phyloP scores from a whole-genome alignment of 1,139 yeast genomes.

The Yamadazyma epiphylla region DNA sequence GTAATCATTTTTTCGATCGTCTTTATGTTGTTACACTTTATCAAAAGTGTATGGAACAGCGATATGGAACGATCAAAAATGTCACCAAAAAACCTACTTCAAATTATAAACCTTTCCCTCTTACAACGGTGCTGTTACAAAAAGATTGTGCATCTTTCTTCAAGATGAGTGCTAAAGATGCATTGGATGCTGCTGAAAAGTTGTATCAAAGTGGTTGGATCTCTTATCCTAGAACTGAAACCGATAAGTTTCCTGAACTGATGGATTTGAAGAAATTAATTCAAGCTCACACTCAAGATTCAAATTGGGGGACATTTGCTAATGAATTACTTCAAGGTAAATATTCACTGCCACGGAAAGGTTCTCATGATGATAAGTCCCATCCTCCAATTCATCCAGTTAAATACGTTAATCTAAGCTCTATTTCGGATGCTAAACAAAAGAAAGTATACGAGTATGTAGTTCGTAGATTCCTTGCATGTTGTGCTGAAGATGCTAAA shows the following conservation, averaged over 20 bases:
- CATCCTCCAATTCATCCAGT: slow-evolving; percentile 99
- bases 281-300: slow-evolving; percentile 51
- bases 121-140: slow-evolving; percentile 94
- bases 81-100: slow-evolving; percentile 62
- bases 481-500: slow-evolving; percentile 87
- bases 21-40: slow-evolving; percentile 58
- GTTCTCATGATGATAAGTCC: slow-evolving; percentile 87
- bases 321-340: slow-evolving; percentile 23
- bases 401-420: slow-evolving; percentile 34
- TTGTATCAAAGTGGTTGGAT: slow-evolving; percentile 82
- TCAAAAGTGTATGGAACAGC: slow-evolving; percentile 53
- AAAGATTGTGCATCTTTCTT: slow-evolving; percentile 76
- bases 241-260: slow-evolving; percentile 74
- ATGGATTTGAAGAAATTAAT: slow-evolving; percentile 68
- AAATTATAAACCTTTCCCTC: slow-evolving; percentile 80
- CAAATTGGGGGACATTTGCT: slow-evolving; percentile 50
- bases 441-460: slow-evolving; percentile 82
- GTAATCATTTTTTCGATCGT: slow-evolving; percentile 71
- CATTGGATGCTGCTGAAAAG: slow-evolving; percentile 81
- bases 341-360: slow-evolving; percentile 66
- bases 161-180: slow-evolving; percentile 75
- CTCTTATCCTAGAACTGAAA: slow-evolving; percentile 97
- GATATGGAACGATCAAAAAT: slow-evolving; percentile 48
- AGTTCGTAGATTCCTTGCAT: slow-evolving; percentile 82
- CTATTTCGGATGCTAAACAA: slow-evolving; percentile 44